Evolutionary conservation across 148 eudicot species (phyloP).

Genomic region (Rhododendron mucronatum): DNA sequence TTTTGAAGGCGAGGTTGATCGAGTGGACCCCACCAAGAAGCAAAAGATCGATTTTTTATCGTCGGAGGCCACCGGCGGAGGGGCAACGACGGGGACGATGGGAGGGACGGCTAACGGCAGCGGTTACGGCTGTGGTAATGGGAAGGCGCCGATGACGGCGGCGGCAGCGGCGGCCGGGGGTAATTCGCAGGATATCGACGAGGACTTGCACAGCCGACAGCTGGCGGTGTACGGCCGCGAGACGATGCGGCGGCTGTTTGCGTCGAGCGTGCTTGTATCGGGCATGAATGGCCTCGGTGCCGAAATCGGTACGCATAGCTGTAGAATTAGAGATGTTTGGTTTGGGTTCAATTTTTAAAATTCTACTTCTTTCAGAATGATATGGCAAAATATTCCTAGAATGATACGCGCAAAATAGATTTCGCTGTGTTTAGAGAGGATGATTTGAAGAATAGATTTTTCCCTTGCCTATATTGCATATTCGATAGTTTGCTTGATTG

Average conservation of each 20-base stretch:
- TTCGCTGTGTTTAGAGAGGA: background rate
- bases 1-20: conserved; percentile 39
- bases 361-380: background rate
- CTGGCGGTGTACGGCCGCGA: conserved; percentile 84
- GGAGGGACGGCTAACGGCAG: conserved; percentile 18
- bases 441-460: background rate
- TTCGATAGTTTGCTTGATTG: background rate
- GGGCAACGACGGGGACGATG: conserved; percentile 5
- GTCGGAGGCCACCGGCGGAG: conserved; percentile 16
- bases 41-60: conserved; percentile 27
- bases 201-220: conserved; percentile 86
- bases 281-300: conserved; percentile 85
- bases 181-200: conserved; percentile 50
- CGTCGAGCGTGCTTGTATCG: conserved; percentile 61
- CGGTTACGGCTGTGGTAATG: conserved; percentile 22
- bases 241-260: conserved; percentile 79
- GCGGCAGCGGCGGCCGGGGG: conserved; percentile 19
- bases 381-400: too few species aligned
- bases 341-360: background rate
- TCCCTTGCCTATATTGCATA: background rate
- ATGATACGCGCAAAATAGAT: too few species aligned
- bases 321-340: background rate
- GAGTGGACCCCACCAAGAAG: conserved; percentile 40
- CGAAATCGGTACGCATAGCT: conserved; percentile 54
- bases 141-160: conserved; percentile 21